phyloP scores from a whole-genome alignment of 208 protist genomes.

The Lotmaria passim region DNA sequence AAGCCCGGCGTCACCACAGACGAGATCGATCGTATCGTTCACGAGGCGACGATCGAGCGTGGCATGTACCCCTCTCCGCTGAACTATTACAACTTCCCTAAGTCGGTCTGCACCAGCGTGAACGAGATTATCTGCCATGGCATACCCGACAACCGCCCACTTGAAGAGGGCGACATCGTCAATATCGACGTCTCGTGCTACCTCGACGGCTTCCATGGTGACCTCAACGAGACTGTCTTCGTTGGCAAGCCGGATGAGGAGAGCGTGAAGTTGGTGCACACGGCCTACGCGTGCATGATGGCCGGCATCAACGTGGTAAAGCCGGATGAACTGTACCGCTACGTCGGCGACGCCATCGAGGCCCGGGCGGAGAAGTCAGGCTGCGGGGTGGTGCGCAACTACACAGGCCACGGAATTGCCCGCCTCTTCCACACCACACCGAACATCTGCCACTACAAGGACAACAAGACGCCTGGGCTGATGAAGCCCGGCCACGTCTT shows the following conservation, averaged over 20 bases:
- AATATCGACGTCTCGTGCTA: constrained; percentile 98
- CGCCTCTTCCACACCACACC: constrained; percentile 93
- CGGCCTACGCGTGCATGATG: constrained; percentile 82
- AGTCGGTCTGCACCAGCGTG: constrained; percentile 97
- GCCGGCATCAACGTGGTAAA: constrained; percentile 81
- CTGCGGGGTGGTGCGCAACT: constrained; percentile 83
- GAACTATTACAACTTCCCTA: constrained; percentile 98
- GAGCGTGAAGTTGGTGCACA: constrained; percentile 82
- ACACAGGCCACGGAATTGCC: constrained; percentile 95
- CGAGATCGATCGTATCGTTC: constrained; percentile 96
- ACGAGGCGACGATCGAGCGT: constrained; percentile 91
- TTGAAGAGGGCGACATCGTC: constrained; percentile 98
- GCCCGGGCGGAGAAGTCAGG: constrained; percentile 63
- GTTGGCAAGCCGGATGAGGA: constrained; percentile 84
- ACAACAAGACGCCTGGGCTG: constrained; percentile 92
- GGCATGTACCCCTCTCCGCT: constrained; percentile 98
- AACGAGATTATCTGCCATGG: constrained; percentile 96
- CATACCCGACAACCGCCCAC: constrained; percentile 95
- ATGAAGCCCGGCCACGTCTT: constrained; percentile 96
- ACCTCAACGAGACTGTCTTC: constrained; percentile 94
- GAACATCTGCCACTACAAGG: constrained; percentile 92
- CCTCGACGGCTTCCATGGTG: constrained; percentile 92
- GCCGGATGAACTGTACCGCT: constrained; percentile 84
- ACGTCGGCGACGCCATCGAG: constrained; percentile 88
- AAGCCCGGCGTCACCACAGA: constrained; percentile 96